Evolutionary conservation across 768 basidiomycete genomes (phyloP), one percentile per base, ranked within the genome.

Genomic region (Calocybe cyanea): DNA sequence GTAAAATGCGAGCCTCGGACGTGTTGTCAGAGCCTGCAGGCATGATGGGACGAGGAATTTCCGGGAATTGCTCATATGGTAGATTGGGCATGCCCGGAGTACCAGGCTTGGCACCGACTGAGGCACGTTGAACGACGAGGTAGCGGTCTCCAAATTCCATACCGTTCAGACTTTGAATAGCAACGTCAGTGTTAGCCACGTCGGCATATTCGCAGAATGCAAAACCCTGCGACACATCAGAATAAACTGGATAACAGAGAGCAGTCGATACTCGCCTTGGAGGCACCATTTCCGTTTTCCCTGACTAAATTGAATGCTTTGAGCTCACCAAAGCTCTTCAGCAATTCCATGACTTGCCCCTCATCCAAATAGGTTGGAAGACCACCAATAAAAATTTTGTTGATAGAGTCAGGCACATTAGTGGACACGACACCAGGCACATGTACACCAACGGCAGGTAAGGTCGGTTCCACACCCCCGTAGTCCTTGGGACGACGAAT

Each of bases 161-260:
- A 50, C 92, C 92, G 66, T 95, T 93, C 46, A 99, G 77, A 57
- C 92, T 90, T 63, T 91, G 87, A 57, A 95, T 96, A 38, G 96
- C 96, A 56, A 96, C 81, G 55, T 98, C 96, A 49, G 96, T 99
- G 46, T 93, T 84, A 40, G 63, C 66, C 13, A 81, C 69, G 61
- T 99, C 96, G 50, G 89, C 85, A 65, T 98, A 99, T 76, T 99
- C 96, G 70, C 93, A 95, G 76, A 99, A 98, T 2, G 96, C 96
- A 66, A 96, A 99, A 57, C 96, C 96, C 95, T 17, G 11, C 25
- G 46, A 25, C 41, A 37, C 47, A 55, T 39, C 44, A 45, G n/a
- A 32, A 10, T 36, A 25, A 13, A 32, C n/a, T 28, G 25, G 5
- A 6, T 28, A 11, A 28, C 5, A 30, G 31, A 39, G 39, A 35